These are phyloP conservation scores for Sicyos edulis DNA, from an alignment of 306 rosid genomes.

Conservation along the genomic window DNA sequence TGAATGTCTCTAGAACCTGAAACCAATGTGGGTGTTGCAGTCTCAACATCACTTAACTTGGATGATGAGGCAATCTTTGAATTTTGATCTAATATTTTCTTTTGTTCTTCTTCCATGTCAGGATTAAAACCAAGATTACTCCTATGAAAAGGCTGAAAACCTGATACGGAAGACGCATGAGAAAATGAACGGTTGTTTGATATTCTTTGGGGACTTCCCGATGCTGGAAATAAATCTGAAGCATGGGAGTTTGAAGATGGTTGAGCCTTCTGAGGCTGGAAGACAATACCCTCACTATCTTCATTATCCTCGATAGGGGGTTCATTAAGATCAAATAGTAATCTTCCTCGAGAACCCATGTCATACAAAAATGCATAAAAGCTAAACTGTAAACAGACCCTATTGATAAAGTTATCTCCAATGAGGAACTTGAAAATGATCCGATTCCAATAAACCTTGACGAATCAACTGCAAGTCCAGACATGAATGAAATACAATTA, in stretches of 20 bases:
- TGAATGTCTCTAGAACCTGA: conserved; percentile 33
- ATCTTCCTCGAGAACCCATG: conserved; percentile 95
- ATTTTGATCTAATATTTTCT: conserved; percentile 35
- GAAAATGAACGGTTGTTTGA: conserved; percentile 65
- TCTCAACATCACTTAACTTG: conserved; percentile 33
- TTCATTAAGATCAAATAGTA: conserved; percentile 91
- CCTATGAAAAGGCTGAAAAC: conserved; percentile 88
- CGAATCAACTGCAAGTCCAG: conserved; percentile 29
- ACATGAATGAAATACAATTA: conserved; percentile 10
- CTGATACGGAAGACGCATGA: conserved; percentile 75
- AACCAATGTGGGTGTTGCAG: conserved; percentile 32
- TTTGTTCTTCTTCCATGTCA: conserved; percentile 42
- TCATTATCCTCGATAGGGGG: conserved; percentile 80
- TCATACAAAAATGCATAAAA: conserved; percentile 76
- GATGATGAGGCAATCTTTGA: conserved; percentile 28
- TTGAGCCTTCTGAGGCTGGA: conserved; percentile 67
- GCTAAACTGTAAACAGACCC: conserved; percentile 28
- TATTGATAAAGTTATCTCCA: conserved; percentile 21
- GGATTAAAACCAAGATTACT: conserved; percentile 42
- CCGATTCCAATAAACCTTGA: conserved; percentile 17
- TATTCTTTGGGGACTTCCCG: conserved; percentile 52
- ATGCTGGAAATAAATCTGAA: conserved; percentile 43
- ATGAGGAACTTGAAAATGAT: conserved; percentile 4
- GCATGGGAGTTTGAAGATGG: conserved; percentile 51
- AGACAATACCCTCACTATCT: conserved; percentile 40